Percentiles rank a stretch among this genome's conserved stretches.
These are phyloP conservation scores for Coniochaeta pulveracea DNA, from an alignment of 2,329 filamentous ascomycete genomes.

Conservation along the genomic window DNA sequence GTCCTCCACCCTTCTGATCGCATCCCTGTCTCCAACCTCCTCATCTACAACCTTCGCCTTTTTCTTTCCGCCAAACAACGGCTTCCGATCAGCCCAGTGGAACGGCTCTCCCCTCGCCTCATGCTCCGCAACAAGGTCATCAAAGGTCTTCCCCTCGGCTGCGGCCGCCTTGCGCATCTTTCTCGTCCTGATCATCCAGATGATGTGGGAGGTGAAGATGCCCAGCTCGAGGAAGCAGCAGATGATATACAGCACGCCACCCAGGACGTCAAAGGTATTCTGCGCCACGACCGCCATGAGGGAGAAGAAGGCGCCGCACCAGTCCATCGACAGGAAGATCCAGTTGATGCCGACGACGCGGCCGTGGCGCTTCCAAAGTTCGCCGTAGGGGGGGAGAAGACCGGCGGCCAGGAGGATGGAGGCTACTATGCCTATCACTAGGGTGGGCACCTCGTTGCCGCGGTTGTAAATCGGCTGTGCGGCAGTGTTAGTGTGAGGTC, in stretches of 20 bases:
- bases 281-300: slow-evolving; percentile 51
- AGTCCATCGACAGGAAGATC: slow-evolving; percentile 49
- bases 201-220: slow-evolving; percentile 46
- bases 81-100: slow-evolving; percentile 23
- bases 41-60: not conserved
- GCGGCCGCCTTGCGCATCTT: slow-evolving; percentile 39
- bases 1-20: too few species aligned
- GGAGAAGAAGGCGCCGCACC: slow-evolving; percentile 49
- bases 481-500: slow-evolving; percentile 5
- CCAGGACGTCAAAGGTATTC: slow-evolving; percentile 48
- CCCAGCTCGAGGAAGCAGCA: slow-evolving; percentile 46
- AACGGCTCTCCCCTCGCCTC: slow-evolving; percentile 19
- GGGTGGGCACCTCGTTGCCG: slow-evolving; percentile 40
- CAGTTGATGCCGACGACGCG: slow-evolving; percentile 50
- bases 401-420: slow-evolving; percentile 44
- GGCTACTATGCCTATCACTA: slow-evolving; percentile 45
- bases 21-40: not conserved
- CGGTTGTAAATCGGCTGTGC: slow-evolving; percentile 41
- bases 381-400: slow-evolving; percentile 48
- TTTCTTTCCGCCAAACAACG: not conserved
- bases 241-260: slow-evolving; percentile 47
- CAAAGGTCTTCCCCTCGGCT: slow-evolving; percentile 37
- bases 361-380: slow-evolving; percentile 49
- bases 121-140: slow-evolving; percentile 33
- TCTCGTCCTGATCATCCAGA: slow-evolving; percentile 47